These are phyloP conservation scores for Wickerhamomyces xylosicus DNA, from an alignment of 805 yeast species.

Conservation along the genomic window DNA sequence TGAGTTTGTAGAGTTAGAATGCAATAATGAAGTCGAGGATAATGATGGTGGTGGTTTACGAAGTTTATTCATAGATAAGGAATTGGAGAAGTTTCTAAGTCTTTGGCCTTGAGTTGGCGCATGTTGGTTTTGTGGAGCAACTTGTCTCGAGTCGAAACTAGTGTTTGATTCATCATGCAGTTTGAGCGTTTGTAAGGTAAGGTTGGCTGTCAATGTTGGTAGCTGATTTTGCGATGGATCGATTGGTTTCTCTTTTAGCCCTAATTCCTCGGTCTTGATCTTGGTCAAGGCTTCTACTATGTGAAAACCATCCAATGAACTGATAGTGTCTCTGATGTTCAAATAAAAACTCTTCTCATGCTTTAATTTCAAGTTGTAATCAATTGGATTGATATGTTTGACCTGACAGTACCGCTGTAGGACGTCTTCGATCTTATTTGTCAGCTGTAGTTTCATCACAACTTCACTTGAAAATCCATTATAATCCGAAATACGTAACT, in stretches of 20 bases:
- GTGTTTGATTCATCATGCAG: constrained; percentile 1
- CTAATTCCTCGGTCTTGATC: constrained; percentile 27
- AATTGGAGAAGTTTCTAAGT: neutral
- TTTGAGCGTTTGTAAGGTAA: constrained; percentile 20
- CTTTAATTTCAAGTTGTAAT: constrained; percentile 24
- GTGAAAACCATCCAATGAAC: constrained; percentile 29
- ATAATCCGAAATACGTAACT: constrained; percentile 16
- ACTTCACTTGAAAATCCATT: constrained; percentile 20
- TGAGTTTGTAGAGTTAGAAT: constrained; percentile 1
- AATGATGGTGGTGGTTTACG: neutral
- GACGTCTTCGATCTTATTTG: neutral
- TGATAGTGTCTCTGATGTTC: constrained; percentile 29
- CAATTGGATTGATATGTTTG: constrained; percentile 25
- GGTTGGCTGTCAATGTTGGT: constrained; percentile 18
- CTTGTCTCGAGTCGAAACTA: constrained; percentile 1
- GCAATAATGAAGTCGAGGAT: neutral
- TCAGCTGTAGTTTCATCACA: constrained; percentile 13
- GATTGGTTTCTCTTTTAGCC: constrained; percentile 21
- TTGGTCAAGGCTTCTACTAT: constrained; percentile 33
- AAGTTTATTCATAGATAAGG: neutral
- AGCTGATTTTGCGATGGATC: constrained; percentile 11
- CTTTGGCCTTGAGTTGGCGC: constrained; percentile 1
- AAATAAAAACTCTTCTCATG: constrained; percentile 19
- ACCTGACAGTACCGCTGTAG: constrained; percentile 18
- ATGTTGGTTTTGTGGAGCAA: constrained; percentile 1